Evolutionary conservation across 2,329 filamentous ascomycete species (phyloP).

Genomic region (Proliferodiscus dingleyae): DNA sequence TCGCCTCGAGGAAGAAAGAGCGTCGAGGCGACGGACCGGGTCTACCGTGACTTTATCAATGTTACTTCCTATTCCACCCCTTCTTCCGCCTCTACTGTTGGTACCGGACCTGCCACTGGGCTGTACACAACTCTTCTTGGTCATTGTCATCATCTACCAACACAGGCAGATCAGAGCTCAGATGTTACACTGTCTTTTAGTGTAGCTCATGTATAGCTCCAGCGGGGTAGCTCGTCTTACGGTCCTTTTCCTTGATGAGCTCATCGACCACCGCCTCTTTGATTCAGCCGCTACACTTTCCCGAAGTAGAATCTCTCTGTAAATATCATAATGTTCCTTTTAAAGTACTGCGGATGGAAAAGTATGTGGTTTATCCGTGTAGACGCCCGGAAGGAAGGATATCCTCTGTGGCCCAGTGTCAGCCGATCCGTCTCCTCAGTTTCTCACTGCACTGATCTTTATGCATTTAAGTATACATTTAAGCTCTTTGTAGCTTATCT

Average conservation of each 20-base stretch:
- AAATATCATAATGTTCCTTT: conserved; percentile 13
- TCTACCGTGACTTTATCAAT: conserved; percentile 13
- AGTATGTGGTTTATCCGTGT: conserved; percentile 25
- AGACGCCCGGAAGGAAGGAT: conserved; percentile 24
- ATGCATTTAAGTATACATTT: too few species aligned
- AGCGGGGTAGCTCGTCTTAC: background rate
- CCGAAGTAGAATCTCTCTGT: conserved; percentile 12
- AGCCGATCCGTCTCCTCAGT: too few species aligned
- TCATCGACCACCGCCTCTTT: conserved; percentile 9
- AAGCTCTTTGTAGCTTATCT: too few species aligned
- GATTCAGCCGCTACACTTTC: conserved; percentile 25
- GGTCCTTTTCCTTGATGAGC: conserved; percentile 9
- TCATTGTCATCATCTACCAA: background rate
- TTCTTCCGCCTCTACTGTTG: background rate
- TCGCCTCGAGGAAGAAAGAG: background rate
- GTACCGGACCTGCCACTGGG: background rate
- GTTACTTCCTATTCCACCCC: background rate
- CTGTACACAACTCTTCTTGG: background rate
- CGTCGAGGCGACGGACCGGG: conserved; percentile 27
- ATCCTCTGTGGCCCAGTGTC: conserved; percentile 22
- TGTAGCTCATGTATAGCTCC: conserved; percentile 7
- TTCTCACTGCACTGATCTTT: too few species aligned
- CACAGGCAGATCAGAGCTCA: background rate
- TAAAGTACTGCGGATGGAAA: conserved; percentile 16
- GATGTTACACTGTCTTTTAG: background rate